Conservation (phyloP, 2,329 filamentous ascomycete species). For the Sclerotinia minor region DNA sequence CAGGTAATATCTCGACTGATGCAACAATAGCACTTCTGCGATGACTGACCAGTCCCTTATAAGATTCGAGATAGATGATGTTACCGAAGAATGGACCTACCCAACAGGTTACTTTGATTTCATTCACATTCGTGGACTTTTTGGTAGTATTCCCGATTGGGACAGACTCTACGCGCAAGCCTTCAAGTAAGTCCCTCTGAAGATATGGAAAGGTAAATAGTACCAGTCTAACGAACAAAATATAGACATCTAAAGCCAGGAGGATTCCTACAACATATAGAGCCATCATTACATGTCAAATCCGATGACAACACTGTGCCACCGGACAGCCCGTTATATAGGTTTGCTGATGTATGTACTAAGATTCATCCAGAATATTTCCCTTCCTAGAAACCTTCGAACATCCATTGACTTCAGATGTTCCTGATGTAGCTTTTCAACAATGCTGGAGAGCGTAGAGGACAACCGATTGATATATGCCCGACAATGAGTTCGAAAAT, state of each 20-base stretch:
- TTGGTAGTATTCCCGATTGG: slow-evolving; percentile 59
- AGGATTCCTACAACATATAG: slow-evolving; percentile 43
- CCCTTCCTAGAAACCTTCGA: background rate
- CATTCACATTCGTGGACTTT: slow-evolving; percentile 59
- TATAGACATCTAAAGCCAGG: slow-evolving; percentile 43
- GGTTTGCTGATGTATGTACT: slow-evolving; percentile 43
- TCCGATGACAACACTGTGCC: slow-evolving; percentile 51
- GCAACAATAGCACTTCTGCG: background rate
- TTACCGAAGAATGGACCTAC: slow-evolving; percentile 47
- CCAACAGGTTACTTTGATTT: slow-evolving; percentile 55
- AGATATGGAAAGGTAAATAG: background rate
- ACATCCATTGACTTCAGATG: slow-evolving; percentile 9
- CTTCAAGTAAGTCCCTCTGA: slow-evolving; percentile 45
- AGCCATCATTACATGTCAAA: slow-evolving; percentile 34
- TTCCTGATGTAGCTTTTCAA: slow-evolving; percentile 43
- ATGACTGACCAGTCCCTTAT: slow-evolving; percentile 1
- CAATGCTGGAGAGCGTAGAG: slow-evolving; percentile 44
- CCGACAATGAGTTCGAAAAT: slow-evolving; percentile 35
- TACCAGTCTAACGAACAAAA: background rate
- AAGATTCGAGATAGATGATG: slow-evolving; percentile 65
- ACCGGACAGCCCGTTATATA: slow-evolving; percentile 44
- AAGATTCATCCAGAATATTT: slow-evolving; percentile 4
- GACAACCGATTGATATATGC: slow-evolving; percentile 43
- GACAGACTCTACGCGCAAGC: slow-evolving; percentile 53
- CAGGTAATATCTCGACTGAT: slow-evolving; percentile 15